Evolutionary conservation across 768 basidiomycete species (phyloP).

Genomic region (Psilocybe azurescens): DNA sequence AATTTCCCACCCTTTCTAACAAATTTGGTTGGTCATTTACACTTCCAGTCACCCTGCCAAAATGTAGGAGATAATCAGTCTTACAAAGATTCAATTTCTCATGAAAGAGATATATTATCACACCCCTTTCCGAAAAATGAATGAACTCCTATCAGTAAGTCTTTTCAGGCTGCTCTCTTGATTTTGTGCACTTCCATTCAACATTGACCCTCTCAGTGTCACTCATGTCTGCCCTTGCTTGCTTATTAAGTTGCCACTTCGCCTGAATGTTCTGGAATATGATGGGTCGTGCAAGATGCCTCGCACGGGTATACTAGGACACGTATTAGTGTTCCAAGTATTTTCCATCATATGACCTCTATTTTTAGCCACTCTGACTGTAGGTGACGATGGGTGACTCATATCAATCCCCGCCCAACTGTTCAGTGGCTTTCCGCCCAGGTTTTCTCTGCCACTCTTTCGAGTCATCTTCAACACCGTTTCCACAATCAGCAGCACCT

Average conservation of each 20-base stretch:
- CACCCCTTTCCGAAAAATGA: too few species aligned
- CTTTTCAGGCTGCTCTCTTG: too few species aligned
- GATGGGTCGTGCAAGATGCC: not conserved
- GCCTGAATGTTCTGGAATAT: not conserved
- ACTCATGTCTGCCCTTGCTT: too few species aligned
- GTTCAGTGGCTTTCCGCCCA: not conserved
- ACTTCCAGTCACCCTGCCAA: too few species aligned
- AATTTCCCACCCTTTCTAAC: not conserved
- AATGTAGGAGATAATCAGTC: too few species aligned
- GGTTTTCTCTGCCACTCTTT: not conserved
- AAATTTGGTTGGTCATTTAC: too few species aligned
- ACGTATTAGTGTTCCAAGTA: not conserved
- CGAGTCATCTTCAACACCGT: slow-evolving; percentile 8
- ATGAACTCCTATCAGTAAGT: too few species aligned
- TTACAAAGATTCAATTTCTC: too few species aligned
- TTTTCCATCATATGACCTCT: not conserved
- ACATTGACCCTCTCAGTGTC: too few species aligned
- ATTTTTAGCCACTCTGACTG: not conserved
- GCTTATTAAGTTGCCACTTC: not conserved
- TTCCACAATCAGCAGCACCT: not conserved
- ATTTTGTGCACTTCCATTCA: too few species aligned
- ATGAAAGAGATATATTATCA: too few species aligned
- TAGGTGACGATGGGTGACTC: slow-evolving; percentile 3
- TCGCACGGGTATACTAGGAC: not conserved
- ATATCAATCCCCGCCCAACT: not conserved